Percentiles rank a stretch among this genome's conserved stretches.
phyloP scores from a whole-genome alignment of 163 green algal genomes.

The Prototheca wickerhamii region DNA sequence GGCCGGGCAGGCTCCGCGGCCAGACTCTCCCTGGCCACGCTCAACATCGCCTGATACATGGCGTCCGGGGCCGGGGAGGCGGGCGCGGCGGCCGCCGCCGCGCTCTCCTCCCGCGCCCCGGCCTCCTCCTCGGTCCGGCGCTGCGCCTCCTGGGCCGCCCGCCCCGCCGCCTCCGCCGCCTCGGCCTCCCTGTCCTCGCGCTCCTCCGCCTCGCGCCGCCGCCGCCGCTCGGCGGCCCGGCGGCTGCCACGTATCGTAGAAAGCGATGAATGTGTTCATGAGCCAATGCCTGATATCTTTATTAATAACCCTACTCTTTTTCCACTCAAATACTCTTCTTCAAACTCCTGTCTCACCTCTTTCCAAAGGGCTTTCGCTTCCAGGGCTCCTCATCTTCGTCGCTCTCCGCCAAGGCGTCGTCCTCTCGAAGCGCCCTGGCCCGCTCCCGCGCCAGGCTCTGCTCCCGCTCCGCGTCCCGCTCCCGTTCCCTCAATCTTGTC shows the following conservation, averaged over 20 bases:
- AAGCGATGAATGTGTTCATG: not conserved
- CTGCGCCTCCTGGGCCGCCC: too few relatives aligned
- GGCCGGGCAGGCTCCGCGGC: too few relatives aligned
- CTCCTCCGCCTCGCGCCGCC: constrained; percentile 39
- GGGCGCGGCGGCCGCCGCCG: too few relatives aligned
- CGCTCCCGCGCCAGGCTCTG: constrained; percentile 30
- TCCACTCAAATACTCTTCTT: not conserved
- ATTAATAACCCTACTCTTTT: constrained; percentile 12
- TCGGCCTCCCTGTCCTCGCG: constrained; percentile 9
- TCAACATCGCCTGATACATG: not conserved
- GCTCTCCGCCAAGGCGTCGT: constrained; percentile 35
- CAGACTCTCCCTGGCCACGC: not conserved
- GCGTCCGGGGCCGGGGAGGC: not conserved
- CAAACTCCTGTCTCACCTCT: constrained; percentile 4
- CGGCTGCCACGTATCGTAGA: constrained; percentile 25
- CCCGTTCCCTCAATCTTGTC: constrained; percentile 19
- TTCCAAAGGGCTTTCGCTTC: constrained; percentile 19
- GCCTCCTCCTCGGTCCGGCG: not conserved
- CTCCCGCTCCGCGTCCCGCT: constrained; percentile 35
- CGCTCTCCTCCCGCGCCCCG: not conserved
- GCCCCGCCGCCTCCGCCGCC: constrained; percentile 2
- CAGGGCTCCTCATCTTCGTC: constrained; percentile 46
- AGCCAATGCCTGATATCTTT: not conserved
- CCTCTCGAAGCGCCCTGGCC: constrained; percentile 8
- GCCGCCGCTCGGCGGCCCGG: constrained; percentile 32